Base-by-base conservation (phyloP, 768 basidiomycete species). In the Tylopilus subfusipes region DNA sequence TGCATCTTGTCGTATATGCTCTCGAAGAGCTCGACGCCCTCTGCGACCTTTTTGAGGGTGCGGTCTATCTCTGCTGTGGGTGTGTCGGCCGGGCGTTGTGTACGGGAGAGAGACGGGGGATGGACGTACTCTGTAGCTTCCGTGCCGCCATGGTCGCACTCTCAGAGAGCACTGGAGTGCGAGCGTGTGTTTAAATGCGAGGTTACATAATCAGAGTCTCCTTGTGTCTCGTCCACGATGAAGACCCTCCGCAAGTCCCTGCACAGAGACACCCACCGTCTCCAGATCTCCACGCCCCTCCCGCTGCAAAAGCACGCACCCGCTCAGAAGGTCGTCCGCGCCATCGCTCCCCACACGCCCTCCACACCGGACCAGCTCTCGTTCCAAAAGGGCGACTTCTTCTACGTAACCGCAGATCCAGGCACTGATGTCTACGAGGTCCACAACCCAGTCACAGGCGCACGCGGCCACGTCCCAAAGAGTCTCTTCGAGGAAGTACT, bases 1-100 rank as follows among this genome's bases (percentile, higher is more conserved):
- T 94, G 90, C 86, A 99, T 95, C 82, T 98, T 99, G 70, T 97
- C 94, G 71, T 96, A 97, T 71, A 97, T 95, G 75, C 81, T 85
- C 74, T 94, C 93, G 68, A 94, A 94, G 72, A 90, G 81, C 77
- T 93, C 92, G 63, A 98, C 94, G 62, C 97, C 97, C 73, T 95
- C 92, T 33, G 86, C 65, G 62, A 99, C 95, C 79, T 93, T 94
- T 81, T 99, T 99, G 67, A 98, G 79, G 46, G 96, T 98, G 69
- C 91, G 85, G 84, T 98, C 97, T 62, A 99, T 98, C 77, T 99
- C 97, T 72, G 93, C 96, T 99, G 74, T 12, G 38, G 34, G 19
- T 9, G n/a, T 0, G 38, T 39, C 38, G 5, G 34, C 3, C 4
- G 1, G 5, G n/a, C n/a, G n/a, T n/a, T n/a, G n/a, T n/a, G n/a